phyloP scores from a whole-genome alignment of 129 eudicot species.

The Flaveria ramosissima region DNA sequence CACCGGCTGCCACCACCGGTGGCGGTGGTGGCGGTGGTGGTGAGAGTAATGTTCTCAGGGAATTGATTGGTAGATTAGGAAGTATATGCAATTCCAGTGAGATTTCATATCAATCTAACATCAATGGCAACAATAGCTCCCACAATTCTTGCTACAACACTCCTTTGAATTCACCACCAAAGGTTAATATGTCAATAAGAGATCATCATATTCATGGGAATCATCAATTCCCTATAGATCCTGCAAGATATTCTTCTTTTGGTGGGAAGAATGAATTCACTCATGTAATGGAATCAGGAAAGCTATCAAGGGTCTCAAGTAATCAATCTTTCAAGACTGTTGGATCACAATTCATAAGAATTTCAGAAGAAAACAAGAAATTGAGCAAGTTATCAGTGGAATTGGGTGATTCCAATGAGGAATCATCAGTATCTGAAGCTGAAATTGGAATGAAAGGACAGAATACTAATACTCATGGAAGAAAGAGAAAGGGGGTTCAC shows the following conservation, averaged over 20 bases:
- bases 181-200: constrained; percentile 52
- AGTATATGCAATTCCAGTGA: constrained; percentile 71
- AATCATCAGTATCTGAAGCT: constrained; percentile 63
- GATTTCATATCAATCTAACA: constrained; percentile 41
- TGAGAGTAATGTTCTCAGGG: constrained; percentile 59
- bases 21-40: constrained; percentile 20
- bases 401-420: constrained; percentile 61
- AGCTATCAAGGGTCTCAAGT: constrained; percentile 45
- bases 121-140: constrained; percentile 37
- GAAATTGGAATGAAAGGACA: constrained; percentile 41
- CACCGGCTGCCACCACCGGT: constrained; percentile 54
- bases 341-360: constrained; percentile 44
- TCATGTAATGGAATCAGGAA: constrained; percentile 44
- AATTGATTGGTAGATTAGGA: constrained; percentile 78
- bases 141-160: constrained; percentile 72
- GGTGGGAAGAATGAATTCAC: constrained; percentile 35
- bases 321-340: constrained; percentile 37
- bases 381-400: constrained; percentile 42
- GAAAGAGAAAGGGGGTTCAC: constrained; percentile 64
- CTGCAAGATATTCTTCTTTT: constrained; percentile 68
- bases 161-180: constrained; percentile 82
- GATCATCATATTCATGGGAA: constrained; percentile 29
- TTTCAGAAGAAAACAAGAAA: constrained; percentile 41
- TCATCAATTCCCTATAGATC: constrained; percentile 30
- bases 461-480: constrained; percentile 43